phyloP scores from a whole-genome alignment of 2,329 filamentous ascomycete species.

The Neonectria magnoliae region DNA sequence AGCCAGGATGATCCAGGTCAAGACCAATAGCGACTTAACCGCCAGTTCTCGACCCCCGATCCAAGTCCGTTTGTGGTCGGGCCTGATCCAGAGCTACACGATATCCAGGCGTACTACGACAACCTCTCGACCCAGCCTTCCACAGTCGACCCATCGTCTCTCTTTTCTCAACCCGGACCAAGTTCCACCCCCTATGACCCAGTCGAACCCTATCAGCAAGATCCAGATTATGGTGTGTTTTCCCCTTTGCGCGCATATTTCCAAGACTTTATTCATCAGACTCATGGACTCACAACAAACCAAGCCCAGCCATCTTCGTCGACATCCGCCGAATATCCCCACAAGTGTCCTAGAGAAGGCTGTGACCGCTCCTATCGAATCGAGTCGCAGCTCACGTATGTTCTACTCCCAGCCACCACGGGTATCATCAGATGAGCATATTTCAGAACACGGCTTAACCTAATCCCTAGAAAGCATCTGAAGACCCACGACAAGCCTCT shows the following conservation, averaged over 20 bases:
- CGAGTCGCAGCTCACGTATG: conserved; percentile 29
- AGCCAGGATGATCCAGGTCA: conserved; percentile 33
- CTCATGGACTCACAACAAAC: conserved; percentile 1
- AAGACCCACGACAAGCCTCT: conserved; percentile 36
- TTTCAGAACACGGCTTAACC: conserved; percentile 5
- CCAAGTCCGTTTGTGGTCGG: conserved; percentile 17
- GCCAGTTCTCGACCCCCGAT: conserved; percentile 21
- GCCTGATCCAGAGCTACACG: conserved; percentile 27
- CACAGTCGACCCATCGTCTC: conserved; percentile 8
- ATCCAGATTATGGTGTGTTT: conserved; percentile 6
- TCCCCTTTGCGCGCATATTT: neutral
- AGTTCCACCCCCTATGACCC: neutral
- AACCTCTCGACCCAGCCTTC: neutral
- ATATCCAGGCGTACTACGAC: conserved; percentile 5
- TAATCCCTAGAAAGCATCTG: conserved; percentile 34
- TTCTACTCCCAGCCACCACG: too few relatives aligned
- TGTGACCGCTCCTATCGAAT: neutral
- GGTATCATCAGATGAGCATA: too few relatives aligned
- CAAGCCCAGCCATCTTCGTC: conserved; percentile 23
- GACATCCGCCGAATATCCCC: neutral
- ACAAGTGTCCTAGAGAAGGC: conserved; percentile 14
- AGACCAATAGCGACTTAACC: conserved; percentile 33
- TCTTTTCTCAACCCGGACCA: neutral
- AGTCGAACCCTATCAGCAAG: neutral
- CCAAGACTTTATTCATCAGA: neutral